Conservation (phyloP, 2,329 filamentous ascomycete species). For the Cytospora chrysosperma region DNA sequence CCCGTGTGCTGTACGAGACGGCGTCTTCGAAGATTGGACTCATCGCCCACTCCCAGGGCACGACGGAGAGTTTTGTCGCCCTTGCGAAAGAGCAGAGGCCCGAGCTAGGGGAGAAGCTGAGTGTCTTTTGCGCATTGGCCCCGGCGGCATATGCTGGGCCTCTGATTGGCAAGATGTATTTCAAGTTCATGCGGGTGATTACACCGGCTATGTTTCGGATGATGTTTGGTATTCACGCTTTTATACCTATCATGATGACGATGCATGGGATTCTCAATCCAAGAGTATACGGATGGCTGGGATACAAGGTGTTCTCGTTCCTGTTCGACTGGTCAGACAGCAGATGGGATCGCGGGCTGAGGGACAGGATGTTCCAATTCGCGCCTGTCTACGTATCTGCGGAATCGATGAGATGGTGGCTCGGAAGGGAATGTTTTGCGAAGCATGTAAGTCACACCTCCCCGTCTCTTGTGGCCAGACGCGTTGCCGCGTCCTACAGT, state of each 20-base stretch:
- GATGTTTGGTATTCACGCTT: constrained; percentile 88
- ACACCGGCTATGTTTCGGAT: constrained; percentile 73
- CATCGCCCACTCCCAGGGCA: constrained; percentile 87
- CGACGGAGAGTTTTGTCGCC: constrained; percentile 82
- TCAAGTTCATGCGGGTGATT: constrained; percentile 86
- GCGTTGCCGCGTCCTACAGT: background rate
- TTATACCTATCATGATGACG: constrained; percentile 90
- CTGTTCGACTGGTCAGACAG: constrained; percentile 84
- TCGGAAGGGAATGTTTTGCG: constrained; percentile 59
- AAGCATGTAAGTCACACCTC: constrained; percentile 30
- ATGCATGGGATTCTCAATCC: constrained; percentile 70
- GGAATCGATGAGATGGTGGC: constrained; percentile 94
- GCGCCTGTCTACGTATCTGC: constrained; percentile 86
- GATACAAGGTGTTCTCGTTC: constrained; percentile 86
- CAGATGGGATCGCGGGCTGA: constrained; percentile 78
- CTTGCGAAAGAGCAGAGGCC: constrained; percentile 88
- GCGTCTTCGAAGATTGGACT: constrained; percentile 80
- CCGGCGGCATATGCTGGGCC: constrained; percentile 89
- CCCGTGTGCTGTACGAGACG: constrained; percentile 77
- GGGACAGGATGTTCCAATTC: constrained; percentile 86
- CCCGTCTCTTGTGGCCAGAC: background rate
- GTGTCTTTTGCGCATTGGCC: constrained; percentile 86
- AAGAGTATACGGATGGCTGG: constrained; percentile 72
- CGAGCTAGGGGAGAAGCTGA: constrained; percentile 77
- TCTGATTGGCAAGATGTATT: constrained; percentile 81